A percentile compares a stretch with the other conserved stretches of the same genome.
These are phyloP conservation scores for Cyclotella atomus DNA, from an alignment of 108 stramenopile species.

Conservation along the genomic window DNA sequence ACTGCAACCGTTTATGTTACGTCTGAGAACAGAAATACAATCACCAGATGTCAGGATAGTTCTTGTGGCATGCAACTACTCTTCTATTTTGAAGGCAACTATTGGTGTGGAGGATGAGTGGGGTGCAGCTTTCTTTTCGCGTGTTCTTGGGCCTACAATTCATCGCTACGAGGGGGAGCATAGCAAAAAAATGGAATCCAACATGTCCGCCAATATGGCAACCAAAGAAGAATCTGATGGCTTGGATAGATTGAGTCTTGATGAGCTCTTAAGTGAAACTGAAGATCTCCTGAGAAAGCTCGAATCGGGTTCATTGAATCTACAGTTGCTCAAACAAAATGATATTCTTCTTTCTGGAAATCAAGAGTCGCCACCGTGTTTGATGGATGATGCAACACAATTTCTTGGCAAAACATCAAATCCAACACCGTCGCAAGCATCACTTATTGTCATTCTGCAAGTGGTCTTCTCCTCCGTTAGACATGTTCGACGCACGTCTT, in stretches of 20 bases:
- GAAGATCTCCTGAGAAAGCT: conserved; percentile 52
- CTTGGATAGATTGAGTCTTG: conserved; percentile 18
- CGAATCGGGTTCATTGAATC: conserved; percentile 56
- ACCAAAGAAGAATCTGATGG: neutral
- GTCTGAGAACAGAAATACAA: conserved; percentile 52
- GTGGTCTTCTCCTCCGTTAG: conserved; percentile 85
- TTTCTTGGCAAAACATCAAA: conserved; percentile 5
- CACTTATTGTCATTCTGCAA: conserved; percentile 85
- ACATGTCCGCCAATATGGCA: neutral
- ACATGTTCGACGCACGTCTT: conserved; percentile 88
- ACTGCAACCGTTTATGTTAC: conserved; percentile 64
- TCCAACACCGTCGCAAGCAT: conserved; percentile 51
- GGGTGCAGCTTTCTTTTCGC: conserved; percentile 71
- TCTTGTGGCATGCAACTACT: conserved; percentile 81
- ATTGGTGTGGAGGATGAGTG: conserved; percentile 78
- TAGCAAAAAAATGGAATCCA: neutral
- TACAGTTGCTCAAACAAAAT: conserved; percentile 5
- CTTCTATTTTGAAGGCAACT: conserved; percentile 66
- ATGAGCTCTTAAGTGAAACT: conserved; percentile 51
- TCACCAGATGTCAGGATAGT: conserved; percentile 92
- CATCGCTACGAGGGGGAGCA: conserved; percentile 17
- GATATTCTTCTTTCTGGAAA: conserved; percentile 47
- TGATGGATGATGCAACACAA: conserved; percentile 30
- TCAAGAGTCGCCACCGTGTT: conserved; percentile 47
- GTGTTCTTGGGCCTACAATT: conserved; percentile 57